Evolutionary conservation across 2,329 filamentous ascomycete species (phyloP).

Genomic region (Cladophialophora bantiana): DNA sequence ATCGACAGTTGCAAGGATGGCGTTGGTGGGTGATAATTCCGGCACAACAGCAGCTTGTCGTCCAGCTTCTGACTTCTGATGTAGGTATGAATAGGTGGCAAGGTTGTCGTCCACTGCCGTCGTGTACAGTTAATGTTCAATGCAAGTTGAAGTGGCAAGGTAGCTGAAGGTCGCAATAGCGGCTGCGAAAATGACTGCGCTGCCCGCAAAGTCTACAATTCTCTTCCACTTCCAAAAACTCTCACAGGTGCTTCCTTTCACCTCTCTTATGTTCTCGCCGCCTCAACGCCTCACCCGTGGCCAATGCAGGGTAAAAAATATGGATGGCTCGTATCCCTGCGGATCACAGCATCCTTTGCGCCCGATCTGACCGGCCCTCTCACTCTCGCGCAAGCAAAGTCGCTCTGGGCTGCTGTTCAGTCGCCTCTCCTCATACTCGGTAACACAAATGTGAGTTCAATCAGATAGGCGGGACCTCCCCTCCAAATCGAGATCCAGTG

Average conservation of each 20-base stretch:
- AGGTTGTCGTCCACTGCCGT: not conserved
- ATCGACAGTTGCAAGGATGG: not conserved
- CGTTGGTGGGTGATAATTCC: not conserved
- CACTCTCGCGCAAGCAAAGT: not conserved
- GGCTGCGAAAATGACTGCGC: not conserved
- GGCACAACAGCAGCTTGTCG: not conserved
- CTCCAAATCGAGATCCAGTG: slow-evolving; percentile 1
- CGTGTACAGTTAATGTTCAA: not conserved
- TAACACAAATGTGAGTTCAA: not conserved
- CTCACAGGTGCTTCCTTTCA: not conserved
- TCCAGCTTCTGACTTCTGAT: not conserved
- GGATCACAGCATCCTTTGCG: not conserved
- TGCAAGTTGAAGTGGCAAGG: not conserved
- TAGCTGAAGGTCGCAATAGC: not conserved
- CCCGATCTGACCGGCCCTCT: not conserved
- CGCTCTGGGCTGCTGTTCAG: not conserved
- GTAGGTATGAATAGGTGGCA: not conserved
- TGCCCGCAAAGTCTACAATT: not conserved
- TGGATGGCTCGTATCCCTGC: not conserved
- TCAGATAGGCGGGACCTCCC: not conserved
- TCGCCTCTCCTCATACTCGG: not conserved
- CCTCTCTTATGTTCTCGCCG: not conserved
- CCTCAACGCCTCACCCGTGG: not conserved
- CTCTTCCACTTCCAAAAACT: not conserved
- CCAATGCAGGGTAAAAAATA: not conserved